Evolutionary conservation across 345 rosid species (phyloP), one percentile per base, ranked within the genome.

Genomic region (Eucalyptus caleyi): DNA sequence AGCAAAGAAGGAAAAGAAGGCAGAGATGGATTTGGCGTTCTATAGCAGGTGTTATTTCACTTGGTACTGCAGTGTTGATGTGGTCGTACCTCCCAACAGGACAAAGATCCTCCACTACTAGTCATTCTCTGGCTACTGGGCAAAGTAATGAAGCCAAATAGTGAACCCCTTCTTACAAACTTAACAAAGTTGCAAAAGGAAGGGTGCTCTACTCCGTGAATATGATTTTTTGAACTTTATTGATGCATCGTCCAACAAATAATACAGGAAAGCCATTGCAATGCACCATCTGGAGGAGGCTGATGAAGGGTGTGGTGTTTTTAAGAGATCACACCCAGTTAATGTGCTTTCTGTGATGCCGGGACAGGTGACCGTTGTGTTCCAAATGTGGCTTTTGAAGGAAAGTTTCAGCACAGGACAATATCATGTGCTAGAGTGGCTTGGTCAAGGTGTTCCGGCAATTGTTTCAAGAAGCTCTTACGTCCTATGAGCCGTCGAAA

Each of bases 11-110:
- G 93, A 94, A 94, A 90, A 89, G 92, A 88, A 93, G 92, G 90
- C 96, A 89, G 72, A 91, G 91, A 50, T 97, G 98, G 99, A 86
- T 65, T 72, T 96, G 98, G 98, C 96, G 94, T 65, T 95, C 98
- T 37, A 92, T 96, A 89, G 96, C 96, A 88, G 93, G 92, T 88
- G 94, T 90, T 51, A 89, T 96, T 32, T 92, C 97, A 45, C 88
- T 96, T 21, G 98, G 98, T 56, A 91, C 94, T 86, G 95, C 95
- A 88, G 95, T 95, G 50, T 93, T 96, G 91, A 95, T 95, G 87
- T 95, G 98, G 97, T 93, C 98, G 9, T 95, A 92, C 87, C 90
- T 92, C 72, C 94, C 98, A 88, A 4, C 95, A 16, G 89, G 91
- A 26, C 91, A 91, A 88, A 95, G 93, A 87, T 93, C 97, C 83